Conservation (phyloP, 176 grass and related monocot species). For the Triticum aestivum region DNA sequence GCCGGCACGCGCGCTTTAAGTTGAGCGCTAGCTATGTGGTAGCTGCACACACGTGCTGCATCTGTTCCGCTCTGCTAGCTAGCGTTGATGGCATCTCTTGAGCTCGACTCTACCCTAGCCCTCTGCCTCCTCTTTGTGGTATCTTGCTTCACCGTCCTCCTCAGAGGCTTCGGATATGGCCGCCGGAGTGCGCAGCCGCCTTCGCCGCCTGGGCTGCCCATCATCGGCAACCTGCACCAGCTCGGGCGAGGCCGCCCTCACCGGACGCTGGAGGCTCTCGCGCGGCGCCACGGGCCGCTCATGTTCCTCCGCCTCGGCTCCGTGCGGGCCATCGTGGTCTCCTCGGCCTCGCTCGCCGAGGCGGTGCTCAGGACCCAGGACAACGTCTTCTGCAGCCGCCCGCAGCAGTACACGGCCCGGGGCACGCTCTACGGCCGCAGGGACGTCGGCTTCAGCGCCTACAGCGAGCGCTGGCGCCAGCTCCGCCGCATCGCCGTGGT, state of each 20-base stretch:
- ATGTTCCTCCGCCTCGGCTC: not conserved
- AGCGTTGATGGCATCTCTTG: not conserved
- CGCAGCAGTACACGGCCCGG: not conserved
- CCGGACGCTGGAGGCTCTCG: slow-evolving; percentile 12
- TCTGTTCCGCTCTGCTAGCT: too few relatives aligned
- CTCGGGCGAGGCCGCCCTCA: slow-evolving; percentile 5
- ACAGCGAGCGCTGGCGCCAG: slow-evolving; percentile 52
- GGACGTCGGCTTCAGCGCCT: slow-evolving; percentile 41
- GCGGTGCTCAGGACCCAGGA: slow-evolving; percentile 36
- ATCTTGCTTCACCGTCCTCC: not conserved
- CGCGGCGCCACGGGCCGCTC: slow-evolving; percentile 3
- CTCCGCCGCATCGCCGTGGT: not conserved
- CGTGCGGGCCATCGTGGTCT: not conserved
- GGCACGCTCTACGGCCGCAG: slow-evolving; percentile 31
- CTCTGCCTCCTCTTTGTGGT: not conserved
- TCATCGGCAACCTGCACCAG: slow-evolving; percentile 56
- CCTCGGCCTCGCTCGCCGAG: slow-evolving; percentile 35
- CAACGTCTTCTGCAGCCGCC: slow-evolving; percentile 32
- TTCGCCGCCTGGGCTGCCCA: slow-evolving; percentile 34
- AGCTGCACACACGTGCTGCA: not conserved
- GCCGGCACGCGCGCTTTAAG: not conserved
- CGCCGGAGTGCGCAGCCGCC: not conserved
- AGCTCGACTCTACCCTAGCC: not conserved
- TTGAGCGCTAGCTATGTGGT: not conserved
- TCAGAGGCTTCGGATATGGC: not conserved